Conservation (phyloP, 2,329 filamentous ascomycete species). For the Ascochyta viciae-villosae region DNA sequence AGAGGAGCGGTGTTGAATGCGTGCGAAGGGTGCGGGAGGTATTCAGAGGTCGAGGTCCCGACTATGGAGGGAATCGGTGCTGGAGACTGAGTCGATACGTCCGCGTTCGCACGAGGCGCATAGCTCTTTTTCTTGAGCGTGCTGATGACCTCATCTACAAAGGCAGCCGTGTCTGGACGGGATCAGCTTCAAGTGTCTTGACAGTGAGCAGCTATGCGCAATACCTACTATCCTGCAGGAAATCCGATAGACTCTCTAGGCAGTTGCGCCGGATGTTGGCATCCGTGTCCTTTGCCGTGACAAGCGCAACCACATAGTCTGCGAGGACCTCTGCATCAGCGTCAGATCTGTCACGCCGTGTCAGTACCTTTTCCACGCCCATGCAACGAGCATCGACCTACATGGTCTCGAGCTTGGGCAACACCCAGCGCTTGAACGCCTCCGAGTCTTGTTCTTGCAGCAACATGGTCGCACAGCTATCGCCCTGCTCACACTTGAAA, state of each 20-base stretch:
- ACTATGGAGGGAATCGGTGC: conserved; percentile 34
- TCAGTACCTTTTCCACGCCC: not conserved
- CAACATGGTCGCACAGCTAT: conserved; percentile 53
- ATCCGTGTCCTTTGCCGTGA: conserved; percentile 68
- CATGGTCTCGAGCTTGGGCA: conserved; percentile 78
- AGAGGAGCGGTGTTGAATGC: conserved; percentile 30
- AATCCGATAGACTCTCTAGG: conserved; percentile 76
- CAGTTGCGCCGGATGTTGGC: conserved; percentile 72
- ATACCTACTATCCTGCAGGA: conserved; percentile 70
- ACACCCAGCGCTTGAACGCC: conserved; percentile 77
- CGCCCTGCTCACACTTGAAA: not conserved
- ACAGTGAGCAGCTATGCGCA: conserved; percentile 3
- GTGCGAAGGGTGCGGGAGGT: conserved; percentile 26
- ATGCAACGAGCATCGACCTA: conserved; percentile 50
- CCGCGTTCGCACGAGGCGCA: conserved; percentile 44
- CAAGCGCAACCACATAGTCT: conserved; percentile 81
- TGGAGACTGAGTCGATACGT: conserved; percentile 26
- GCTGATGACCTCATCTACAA: conserved; percentile 75
- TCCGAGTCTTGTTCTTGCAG: conserved; percentile 62
- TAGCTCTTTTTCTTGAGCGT: conserved; percentile 64
- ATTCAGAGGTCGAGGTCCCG: conserved; percentile 28
- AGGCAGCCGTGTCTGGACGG: conserved; percentile 61
- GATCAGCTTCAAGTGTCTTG: conserved; percentile 16
- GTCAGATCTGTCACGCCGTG: conserved; percentile 65
- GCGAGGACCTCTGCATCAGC: conserved; percentile 82